A percentile compares a stretch with the other conserved stretches of the same genome.
phyloP scores from a whole-genome alignment of 2,329 filamentous ascomycete genomes.

The Fusarium setosum region DNA sequence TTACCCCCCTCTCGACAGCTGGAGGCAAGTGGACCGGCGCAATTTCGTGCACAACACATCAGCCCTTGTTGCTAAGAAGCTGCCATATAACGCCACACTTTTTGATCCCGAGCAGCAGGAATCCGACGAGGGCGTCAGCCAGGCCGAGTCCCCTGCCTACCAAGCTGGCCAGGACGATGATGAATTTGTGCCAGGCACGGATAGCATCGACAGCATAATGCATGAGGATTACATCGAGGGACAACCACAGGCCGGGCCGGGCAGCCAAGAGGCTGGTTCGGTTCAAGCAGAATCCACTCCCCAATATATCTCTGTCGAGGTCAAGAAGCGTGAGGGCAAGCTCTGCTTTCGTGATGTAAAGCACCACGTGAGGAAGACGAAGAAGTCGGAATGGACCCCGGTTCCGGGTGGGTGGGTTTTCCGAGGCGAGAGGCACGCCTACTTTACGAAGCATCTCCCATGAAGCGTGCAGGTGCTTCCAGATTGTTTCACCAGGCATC shows the following conservation, averaged over 20 bases:
- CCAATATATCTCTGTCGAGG: neutral
- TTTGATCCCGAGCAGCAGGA: neutral
- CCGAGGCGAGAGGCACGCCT: no score
- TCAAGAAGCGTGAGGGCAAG: neutral
- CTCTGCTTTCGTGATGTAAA: neutral
- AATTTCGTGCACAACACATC: neutral
- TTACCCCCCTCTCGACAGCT: conserved; percentile 3
- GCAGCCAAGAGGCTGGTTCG: neutral
- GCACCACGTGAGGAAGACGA: neutral
- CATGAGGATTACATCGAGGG: neutral
- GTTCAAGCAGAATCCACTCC: neutral
- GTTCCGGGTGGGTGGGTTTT: no score
- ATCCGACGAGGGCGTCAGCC: neutral
- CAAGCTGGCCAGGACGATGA: neutral
- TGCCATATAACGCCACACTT: neutral
- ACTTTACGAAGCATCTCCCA: no score
- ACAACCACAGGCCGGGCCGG: neutral
- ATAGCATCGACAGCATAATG: neutral
- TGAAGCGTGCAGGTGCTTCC: no score
- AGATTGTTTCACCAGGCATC: no score
- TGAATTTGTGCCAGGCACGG: neutral
- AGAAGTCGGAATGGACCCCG: no score
- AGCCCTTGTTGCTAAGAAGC: neutral
- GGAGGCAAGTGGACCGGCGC: neutral
- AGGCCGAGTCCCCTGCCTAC: neutral